Evolutionary conservation across 2,329 filamentous ascomycete genomes (phyloP).

Genomic region (Ambrosiella xylebori): DNA sequence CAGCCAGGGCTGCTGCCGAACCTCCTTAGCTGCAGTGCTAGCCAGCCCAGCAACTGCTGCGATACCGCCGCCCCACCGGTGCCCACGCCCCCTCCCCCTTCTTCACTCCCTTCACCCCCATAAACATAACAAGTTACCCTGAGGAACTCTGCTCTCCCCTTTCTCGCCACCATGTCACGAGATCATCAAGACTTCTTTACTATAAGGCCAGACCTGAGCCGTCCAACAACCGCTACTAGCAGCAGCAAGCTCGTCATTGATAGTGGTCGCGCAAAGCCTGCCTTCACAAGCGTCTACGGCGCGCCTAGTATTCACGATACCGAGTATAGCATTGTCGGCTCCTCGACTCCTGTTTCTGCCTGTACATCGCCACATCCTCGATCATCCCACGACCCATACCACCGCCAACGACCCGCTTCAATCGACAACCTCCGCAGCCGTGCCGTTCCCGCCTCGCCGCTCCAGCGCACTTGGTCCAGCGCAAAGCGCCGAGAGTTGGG

Average conservation of each 20-base stretch:
- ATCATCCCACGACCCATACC: conserved; percentile 2
- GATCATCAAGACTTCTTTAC: conserved; percentile 9
- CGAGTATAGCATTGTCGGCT: conserved; percentile 2
- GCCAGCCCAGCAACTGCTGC: background rate
- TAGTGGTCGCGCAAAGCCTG: conserved; percentile 24
- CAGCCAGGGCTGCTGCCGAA: conserved; percentile 1
- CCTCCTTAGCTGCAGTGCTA: conserved; percentile 1
- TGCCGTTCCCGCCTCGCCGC: conserved; percentile 6
- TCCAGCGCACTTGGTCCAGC: conserved; percentile 11
- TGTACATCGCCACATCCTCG: conserved; percentile 3
- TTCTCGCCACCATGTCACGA: conserved; percentile 6
- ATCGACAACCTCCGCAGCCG: conserved; percentile 10
- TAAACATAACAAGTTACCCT: background rate
- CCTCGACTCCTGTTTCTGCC: conserved; percentile 15
- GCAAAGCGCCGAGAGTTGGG: conserved; percentile 9
- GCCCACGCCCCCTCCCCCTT: background rate
- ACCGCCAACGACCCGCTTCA: conserved; percentile 13
- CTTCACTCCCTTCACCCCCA: background rate
- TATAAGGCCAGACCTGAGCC: conserved; percentile 12
- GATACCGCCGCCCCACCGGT: background rate
- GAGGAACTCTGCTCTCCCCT: background rate
- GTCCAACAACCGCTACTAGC: conserved; percentile 12
- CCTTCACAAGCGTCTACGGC: conserved; percentile 20
- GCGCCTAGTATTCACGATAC: conserved; percentile 3
- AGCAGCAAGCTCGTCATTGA: conserved; percentile 22